A percentile compares a stretch with the other conserved stretches of the same genome.
Conservation (phyloP, 495 filamentous ascomycete genomes). For the Penicillium canescens region DNA sequence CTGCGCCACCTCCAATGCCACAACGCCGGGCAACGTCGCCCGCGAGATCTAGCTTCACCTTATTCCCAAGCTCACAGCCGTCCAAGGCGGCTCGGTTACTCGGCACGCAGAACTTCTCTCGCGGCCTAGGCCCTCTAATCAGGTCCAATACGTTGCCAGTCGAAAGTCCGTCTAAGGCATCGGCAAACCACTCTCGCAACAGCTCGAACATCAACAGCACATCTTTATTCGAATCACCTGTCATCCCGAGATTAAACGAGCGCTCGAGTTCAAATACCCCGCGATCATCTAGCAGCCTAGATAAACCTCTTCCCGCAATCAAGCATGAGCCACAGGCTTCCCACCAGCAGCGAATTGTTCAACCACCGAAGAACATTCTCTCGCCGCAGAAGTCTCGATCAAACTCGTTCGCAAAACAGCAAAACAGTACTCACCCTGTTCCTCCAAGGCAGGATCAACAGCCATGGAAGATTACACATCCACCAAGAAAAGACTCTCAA, state of each 20-base stretch:
- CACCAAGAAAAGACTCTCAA: constrained; percentile 1
- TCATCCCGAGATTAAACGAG: constrained; percentile 6
- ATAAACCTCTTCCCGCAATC: constrained; percentile 27
- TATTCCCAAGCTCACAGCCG: constrained; percentile 61
- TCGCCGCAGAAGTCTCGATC: background rate
- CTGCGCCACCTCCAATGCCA: constrained; percentile 21
- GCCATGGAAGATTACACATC: background rate
- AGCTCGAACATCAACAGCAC: constrained; percentile 10
- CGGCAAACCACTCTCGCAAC: constrained; percentile 5
- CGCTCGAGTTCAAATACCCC: constrained; percentile 16
- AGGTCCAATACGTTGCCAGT: constrained; percentile 63
- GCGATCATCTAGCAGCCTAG: constrained; percentile 11
- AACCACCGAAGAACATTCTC: constrained; percentile 1
- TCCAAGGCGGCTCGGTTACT: constrained; percentile 39
- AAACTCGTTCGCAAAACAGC: background rate
- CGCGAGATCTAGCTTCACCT: constrained; percentile 54
- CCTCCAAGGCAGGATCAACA: background rate
- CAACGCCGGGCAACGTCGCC: constrained; percentile 61
- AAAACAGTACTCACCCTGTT: background rate
- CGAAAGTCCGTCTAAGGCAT: constrained; percentile 16
- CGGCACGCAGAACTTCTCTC: constrained; percentile 36
- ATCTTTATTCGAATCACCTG: constrained; percentile 14
- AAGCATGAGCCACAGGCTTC: constrained; percentile 10
- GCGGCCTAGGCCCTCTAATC: constrained; percentile 45
- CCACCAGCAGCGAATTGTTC: background rate